phyloP scores from a whole-genome alignment of 2,329 filamentous ascomycete species.

The Cladobotryum mycophilum region DNA sequence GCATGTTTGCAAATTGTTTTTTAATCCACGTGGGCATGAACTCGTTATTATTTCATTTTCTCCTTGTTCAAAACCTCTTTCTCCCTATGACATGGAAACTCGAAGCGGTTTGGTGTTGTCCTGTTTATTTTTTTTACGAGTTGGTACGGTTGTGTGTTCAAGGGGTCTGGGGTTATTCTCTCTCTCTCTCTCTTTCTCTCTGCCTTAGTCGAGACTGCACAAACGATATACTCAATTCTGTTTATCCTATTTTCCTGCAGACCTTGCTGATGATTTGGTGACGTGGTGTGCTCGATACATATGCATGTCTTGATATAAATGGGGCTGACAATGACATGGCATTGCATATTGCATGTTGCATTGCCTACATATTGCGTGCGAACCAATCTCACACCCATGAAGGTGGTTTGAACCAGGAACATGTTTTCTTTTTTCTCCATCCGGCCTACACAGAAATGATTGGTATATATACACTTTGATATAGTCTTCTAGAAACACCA shows the following conservation, averaged over 20 bases:
- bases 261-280: too few relatives aligned
- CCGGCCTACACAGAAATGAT: slow-evolving; percentile 12
- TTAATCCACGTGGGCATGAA: slow-evolving; percentile 10
- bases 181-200: neutral
- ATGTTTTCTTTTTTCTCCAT: neutral
- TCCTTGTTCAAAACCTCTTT: neutral
- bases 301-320: too few relatives aligned
- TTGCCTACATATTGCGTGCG: too few relatives aligned
- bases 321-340: too few relatives aligned
- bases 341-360: too few relatives aligned
- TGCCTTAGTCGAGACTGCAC: slow-evolving; percentile 10
- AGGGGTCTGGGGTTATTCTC: slow-evolving; percentile 3
- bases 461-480: slow-evolving; percentile 15
- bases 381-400: too few relatives aligned
- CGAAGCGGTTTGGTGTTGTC: slow-evolving; percentile 1
- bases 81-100: neutral
- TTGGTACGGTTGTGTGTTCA: neutral
- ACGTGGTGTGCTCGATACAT: too few relatives aligned
- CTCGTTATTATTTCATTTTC: slow-evolving; percentile 3
- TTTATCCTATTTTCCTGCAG: neutral
- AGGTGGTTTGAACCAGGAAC: neutral
- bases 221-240: neutral
- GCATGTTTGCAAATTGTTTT: neutral
- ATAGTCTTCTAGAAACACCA: too few relatives aligned
- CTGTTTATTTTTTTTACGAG: slow-evolving; percentile 1